Base-by-base conservation (phyloP, 2,329 filamentous ascomycete genomes). In the Didymella pomorum region DNA sequence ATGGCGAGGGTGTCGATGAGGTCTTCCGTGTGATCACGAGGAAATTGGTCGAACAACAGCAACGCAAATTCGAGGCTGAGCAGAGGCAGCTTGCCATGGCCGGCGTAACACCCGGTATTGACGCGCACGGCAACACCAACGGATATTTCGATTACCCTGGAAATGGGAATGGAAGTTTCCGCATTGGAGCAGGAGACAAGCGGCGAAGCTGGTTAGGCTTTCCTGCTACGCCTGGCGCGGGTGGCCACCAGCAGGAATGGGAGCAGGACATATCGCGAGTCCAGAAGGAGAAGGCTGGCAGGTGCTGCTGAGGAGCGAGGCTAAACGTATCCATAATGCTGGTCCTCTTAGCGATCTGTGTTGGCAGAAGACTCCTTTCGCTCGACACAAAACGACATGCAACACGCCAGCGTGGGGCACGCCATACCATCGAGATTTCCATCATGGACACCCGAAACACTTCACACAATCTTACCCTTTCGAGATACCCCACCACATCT, bases 1-100 rank as follows among this genome's bases (percentile, higher is more conserved):
- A 89, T 71, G 93, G 93, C 56, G 93, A 97, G 81, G 94, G 94
- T 18, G 93, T 99, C 18, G 95, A 98, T 69, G 95, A 98, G 78
- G 93, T 99, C 0, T 98, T 98, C 70, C 86, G 94, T 1, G 92
- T 96, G 25, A 90, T 93, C 44, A 95, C 93, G 9, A 83, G 96
- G 70, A 96, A 96, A 79, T 79, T 89, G 18, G 87, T 89, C 5
- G 94, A 97, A 79, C 86, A 94, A 71, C 80, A 83, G 58, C 81
- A 89, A 42, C 82, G 82, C 56, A 82, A 81, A 44, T 72, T 83
- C 14, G 84, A 85, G 60, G 79, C 81, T 14, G 83, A 84, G 51
- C 73, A 80, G 18, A 62, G 79, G 47, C 78, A 81, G 52, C 78
- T 81, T 18, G 74, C 76, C 12, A 69, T 75, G 41, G 77, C 74